Evolutionary conservation across 2,329 filamentous ascomycete genomes (phyloP), one percentile per base, ranked within the genome.

Genomic region (Paraphaeosphaeria sporulosa): DNA sequence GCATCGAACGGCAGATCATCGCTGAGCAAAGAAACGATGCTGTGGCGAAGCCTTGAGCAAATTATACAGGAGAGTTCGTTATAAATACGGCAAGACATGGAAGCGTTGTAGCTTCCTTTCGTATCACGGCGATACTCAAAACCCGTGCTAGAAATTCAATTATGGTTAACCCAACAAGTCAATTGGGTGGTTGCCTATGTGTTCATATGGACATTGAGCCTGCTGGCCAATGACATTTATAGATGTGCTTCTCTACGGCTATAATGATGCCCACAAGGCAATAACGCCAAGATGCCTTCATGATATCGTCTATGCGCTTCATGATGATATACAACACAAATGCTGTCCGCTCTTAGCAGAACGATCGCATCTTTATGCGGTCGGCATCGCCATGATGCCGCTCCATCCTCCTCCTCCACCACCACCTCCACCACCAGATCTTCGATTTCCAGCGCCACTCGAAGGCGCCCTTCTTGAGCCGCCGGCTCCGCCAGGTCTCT

Each of bases 1-100:
- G 73, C 23, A 76, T 77, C 44, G 74, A 76, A 66, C 40, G 57
- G 10, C 70, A 75, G 17, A 75, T 75, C 49, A 57, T 73, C 1
- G 65, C 71, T 19, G 66, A 67, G 13, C 66, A 64, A 36, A 62
- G 58, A n/a, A 50, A 44, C 2, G 27, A 60, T 25, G 19, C 48
- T 34, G 40, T 21, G 25, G 25, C 25, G 34, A 47, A 47, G 36
- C 12, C 34, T 6, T 48, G 12, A 49, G 53, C 17, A 2, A 9
- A 19, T 23, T 10, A 54, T n/a, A 17, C n/a, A 23, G 27, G 38
- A 23, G 17, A 32, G 30, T 2, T 8, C 30, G 6, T 9, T 8
- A 2, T 9, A 8, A 8, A 32, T 8, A 32, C 10, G 30, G 10
- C 30, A 9, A 32, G 2, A 12, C 8, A 32, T 32, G 30, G 30